These are phyloP conservation scores for Marasmius oreades DNA, from an alignment of 1,284 basidiomycete genomes.

Conservation along the genomic window DNA sequence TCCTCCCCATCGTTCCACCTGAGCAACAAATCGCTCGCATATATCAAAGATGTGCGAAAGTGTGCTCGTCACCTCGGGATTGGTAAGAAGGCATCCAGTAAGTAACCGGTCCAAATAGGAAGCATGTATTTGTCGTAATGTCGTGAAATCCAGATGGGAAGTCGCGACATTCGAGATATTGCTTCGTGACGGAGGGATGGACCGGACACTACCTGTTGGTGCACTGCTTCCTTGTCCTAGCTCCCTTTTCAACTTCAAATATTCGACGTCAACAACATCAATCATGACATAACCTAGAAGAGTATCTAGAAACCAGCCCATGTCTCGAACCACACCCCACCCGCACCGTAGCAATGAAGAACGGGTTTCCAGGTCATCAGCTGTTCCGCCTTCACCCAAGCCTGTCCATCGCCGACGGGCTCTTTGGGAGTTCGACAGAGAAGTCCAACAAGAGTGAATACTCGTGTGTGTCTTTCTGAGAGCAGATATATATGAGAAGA, in stretches of 20 bases:
- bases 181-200: constrained; percentile 16
- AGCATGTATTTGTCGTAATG: constrained; percentile 75
- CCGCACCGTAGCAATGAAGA: constrained; percentile 68
- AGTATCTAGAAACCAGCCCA: constrained; percentile 90
- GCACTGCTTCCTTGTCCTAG: constrained; percentile 32
- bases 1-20: constrained; percentile 90
- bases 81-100: constrained; percentile 76
- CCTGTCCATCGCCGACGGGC: constrained; percentile 82
- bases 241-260: constrained; percentile 59
- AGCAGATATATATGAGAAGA: constrained; percentile 83
- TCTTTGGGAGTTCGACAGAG: constrained; percentile 79
- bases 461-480: constrained; percentile 79
- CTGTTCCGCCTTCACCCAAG: constrained; percentile 80
- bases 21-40: constrained; percentile 80
- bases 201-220: constrained; percentile 17
- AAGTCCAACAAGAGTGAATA: constrained; percentile 79
- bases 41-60: constrained; percentile 74
- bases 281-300: constrained; percentile 83
- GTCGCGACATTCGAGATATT: constrained; percentile 17
- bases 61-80: constrained; percentile 57
- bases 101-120: constrained; percentile 79
- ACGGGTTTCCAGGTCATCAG: constrained; percentile 61
- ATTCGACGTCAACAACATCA: constrained; percentile 87
- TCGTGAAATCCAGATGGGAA: constrained; percentile 74
- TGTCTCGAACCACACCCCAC: constrained; percentile 83